These are phyloP conservation scores for Lasiosphaeris hirsuta DNA, from an alignment of 495 filamentous ascomycete genomes.

Conservation along the genomic window DNA sequence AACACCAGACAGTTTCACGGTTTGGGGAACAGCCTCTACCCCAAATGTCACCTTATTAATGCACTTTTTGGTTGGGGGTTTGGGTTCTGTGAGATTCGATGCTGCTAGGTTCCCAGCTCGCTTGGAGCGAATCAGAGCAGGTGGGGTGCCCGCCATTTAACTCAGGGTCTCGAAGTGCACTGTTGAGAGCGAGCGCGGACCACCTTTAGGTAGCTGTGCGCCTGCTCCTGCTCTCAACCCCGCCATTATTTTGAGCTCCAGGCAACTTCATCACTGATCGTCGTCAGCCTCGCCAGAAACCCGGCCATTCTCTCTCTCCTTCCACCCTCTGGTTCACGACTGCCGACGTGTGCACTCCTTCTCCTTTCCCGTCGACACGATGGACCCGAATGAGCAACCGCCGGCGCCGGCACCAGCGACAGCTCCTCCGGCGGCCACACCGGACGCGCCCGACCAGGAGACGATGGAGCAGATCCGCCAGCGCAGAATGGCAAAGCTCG, in stretches of 20 bases:
- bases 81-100: not conserved
- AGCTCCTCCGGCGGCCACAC: slow-evolving; percentile 11
- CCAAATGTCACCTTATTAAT: not conserved
- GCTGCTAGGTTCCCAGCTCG: not conserved
- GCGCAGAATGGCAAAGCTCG: slow-evolving; percentile 42
- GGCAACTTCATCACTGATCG: slow-evolving; percentile 2
- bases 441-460: slow-evolving; percentile 33
- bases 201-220: not conserved
- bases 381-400: slow-evolving; percentile 31
- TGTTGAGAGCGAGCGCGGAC: no score
- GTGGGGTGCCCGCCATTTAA: no score
- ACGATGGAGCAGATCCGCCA: slow-evolving; percentile 40
- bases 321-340: not conserved
- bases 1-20: no score
- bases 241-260: slow-evolving; percentile 17
- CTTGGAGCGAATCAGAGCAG: not conserved
- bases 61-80: not conserved
- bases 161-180: no score
- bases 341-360: not conserved
- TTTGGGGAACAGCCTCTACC: no score
- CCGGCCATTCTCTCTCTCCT: not conserved
- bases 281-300: not conserved
- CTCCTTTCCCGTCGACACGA: slow-evolving; percentile 6
- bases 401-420: slow-evolving; percentile 12
- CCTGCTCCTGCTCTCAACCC: slow-evolving; percentile 17